Base-by-base conservation (phyloP, 1,139 yeast genomes). In the Candida sanyaensis region DNA sequence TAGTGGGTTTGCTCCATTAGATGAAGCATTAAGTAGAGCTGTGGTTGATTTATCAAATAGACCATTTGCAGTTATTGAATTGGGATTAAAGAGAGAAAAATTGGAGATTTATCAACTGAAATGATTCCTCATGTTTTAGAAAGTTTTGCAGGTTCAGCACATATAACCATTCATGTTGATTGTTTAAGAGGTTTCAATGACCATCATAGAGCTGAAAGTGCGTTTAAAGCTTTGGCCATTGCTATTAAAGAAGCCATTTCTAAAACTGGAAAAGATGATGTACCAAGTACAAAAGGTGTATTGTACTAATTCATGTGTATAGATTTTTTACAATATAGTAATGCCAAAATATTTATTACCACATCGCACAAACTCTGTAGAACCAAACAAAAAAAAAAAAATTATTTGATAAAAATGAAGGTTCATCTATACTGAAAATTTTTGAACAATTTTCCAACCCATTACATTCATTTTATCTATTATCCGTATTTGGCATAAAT, bases 61-160 rank as follows among this genome's bases (percentile, higher is more conserved):
- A 57, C 98, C 99, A 1, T 91, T 72, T 66, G 96, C 97, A 0
- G 95, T 89, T 21, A 78, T 91, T 36, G 97, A 93, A 41, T 75
- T 93, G 52, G 97, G 97, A 0, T 78, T 93, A 60, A 88, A 87
- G 65, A 80, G 99, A 55, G 99, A 93, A 64, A 86, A 65, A 85
- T 93, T 55, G 99, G 99, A 44, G 96, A 89, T 61, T 77, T 93
- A 50, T 84, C 93, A 28, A 83, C 95, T 59, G 99, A 93, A 69
- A 93, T 93, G 99, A 88, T 93, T 55, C 97, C 98, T 27, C 99
- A 93, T 66, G 95, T 93, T 40, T 66, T 93, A 54, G 96, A 91
- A 66, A 87, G 96, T 59, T 93, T 93, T 74, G 97, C 98, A 2
- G 91, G 87, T 60, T 88, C 88, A 43, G 97, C 98, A 1, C 86